phyloP scores from a whole-genome alignment of 1,284 basidiomycete species.

The Rhodotorula sp. region DNA sequence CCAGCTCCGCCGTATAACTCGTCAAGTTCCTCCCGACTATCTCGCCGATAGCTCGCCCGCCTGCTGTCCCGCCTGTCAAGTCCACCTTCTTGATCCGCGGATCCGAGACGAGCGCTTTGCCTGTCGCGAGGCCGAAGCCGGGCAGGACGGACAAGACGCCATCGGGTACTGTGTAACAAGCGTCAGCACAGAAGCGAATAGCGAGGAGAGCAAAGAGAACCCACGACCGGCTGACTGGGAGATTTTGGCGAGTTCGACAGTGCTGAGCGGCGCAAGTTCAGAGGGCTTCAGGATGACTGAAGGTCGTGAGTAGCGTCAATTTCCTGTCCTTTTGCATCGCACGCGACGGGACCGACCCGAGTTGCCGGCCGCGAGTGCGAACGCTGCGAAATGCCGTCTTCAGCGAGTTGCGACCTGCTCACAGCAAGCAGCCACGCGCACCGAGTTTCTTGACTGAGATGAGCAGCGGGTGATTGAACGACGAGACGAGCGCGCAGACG shows the following conservation, averaged over 20 bases:
- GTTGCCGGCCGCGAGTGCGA: slow-evolving; percentile 78
- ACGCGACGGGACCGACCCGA: not conserved
- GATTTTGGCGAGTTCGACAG: slow-evolving; percentile 69
- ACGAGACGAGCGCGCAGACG: slow-evolving; percentile 78
- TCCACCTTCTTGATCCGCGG: slow-evolving; percentile 69
- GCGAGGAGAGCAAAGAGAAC: slow-evolving; percentile 25
- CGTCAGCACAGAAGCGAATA: not conserved
- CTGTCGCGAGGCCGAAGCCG: slow-evolving; percentile 63
- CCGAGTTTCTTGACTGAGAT: slow-evolving; percentile 77
- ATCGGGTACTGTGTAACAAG: slow-evolving; percentile 59
- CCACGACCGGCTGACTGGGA: slow-evolving; percentile 63
- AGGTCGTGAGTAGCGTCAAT: not conserved
- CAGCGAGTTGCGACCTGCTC: not conserved
- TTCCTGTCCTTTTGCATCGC: not conserved
- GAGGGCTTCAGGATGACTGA: slow-evolving; percentile 69
- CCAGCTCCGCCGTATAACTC: slow-evolving; percentile 48
- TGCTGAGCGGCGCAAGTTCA: slow-evolving; percentile 72
- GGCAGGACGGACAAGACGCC: slow-evolving; percentile 70
- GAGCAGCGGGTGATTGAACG: slow-evolving; percentile 76
- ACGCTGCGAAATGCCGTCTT: slow-evolving; percentile 51
- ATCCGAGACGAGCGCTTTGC: slow-evolving; percentile 63
- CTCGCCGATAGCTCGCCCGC: slow-evolving; percentile 66
- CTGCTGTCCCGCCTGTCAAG: slow-evolving; percentile 72
- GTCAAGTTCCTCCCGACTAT: slow-evolving; percentile 59
- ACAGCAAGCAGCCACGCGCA: not conserved